A percentile compares a stretch with the other conserved stretches of the same genome.
Evolutionary conservation across 2,329 filamentous ascomycete species (phyloP).

Genomic region (Harringtonia lauricola): DNA sequence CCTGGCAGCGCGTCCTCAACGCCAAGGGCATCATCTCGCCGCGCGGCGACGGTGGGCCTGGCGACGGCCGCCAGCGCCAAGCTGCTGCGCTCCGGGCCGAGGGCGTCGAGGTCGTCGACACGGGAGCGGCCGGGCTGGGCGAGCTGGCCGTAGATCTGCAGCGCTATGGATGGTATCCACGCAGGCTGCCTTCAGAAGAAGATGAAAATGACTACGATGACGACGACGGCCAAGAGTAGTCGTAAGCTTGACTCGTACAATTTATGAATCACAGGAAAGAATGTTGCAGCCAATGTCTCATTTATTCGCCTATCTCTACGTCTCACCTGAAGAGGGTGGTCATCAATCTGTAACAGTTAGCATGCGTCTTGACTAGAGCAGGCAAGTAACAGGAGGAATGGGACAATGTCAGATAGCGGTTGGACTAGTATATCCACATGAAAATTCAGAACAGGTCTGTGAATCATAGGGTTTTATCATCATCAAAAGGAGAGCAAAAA

Average conservation of each 20-base stretch:
- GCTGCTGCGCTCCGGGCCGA: constrained; percentile 38
- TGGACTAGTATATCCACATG: constrained; percentile 66
- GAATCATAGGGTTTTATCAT: constrained; percentile 57
- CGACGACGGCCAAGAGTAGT: constrained; percentile 18
- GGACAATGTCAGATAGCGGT: constrained; percentile 62
- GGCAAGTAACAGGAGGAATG: constrained; percentile 5
- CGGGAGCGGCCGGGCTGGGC: constrained; percentile 31
- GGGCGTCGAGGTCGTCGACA: constrained; percentile 36
- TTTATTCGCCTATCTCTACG: too few species aligned
- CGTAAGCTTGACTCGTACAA: too few species aligned
- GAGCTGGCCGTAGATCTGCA: constrained; percentile 40
- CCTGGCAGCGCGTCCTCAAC: constrained; percentile 92
- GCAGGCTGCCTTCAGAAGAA: constrained; percentile 32
- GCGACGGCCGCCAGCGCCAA: constrained; percentile 26
- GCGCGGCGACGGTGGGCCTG: constrained; percentile 25
- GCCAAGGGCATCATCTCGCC: constrained; percentile 77
- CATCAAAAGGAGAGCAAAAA: constrained; percentile 36
- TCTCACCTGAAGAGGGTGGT: too few species aligned
- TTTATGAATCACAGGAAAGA: too few species aligned
- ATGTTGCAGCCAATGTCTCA: not conserved
- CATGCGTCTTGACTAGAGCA: not conserved
- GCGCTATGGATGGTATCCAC: constrained; percentile 46
- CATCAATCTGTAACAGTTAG: too few species aligned
- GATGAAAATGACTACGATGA: constrained; percentile 8
- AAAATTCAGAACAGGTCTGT: constrained; percentile 76